Base-by-base conservation (phyloP, 495 filamentous ascomycete species). In the Symbiotaphrina buchneri region DNA sequence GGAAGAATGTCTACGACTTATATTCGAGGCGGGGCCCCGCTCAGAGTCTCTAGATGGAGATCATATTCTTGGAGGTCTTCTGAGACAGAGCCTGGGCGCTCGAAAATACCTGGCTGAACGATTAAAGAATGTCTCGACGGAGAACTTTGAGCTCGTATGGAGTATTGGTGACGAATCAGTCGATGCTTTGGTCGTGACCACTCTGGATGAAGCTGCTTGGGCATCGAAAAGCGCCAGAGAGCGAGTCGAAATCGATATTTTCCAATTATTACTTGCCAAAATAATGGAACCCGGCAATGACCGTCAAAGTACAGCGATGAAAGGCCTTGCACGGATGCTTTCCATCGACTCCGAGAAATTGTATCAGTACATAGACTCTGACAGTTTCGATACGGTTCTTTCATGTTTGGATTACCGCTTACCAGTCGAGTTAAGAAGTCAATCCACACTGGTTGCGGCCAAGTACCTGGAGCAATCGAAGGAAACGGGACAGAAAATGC, bases 401-500 rank as follows among this genome's bases (percentile, higher is more conserved):
- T 58, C 65, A 19, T 77, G 68, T 30, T 56, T 90, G 22, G 82
- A 94, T 43, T 66, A 76, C 53, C 66, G 82, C 11, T 59, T 80
- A 33, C 54, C 74, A 3, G 53, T 62, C 1, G 55, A 63, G 20
- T 56, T 84, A 28, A 61, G 78, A 14, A 71, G 63, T 38, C 76
- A 83, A 43, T 81, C 78, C 4, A 71, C 71, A 3, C 41, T 92
- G 28, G 72, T 74, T 21, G 72, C 66, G 0, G 72, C 79, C 1
- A 80, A 81, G 33, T 82, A 85, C 40, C 60, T 92, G 16, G 74
- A 81, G 38, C 68, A 65, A 3, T 63, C 78, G n/a, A 63, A 63
- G 18, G 65, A 80, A 0, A 52, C 58, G 5, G 83, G 78, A 13
- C 58, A 65, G 35, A 55, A 63, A 28, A 55, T 65, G 37, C 63